Base-by-base conservation (phyloP, 257 asterid species). In the Solanum sitiens region DNA sequence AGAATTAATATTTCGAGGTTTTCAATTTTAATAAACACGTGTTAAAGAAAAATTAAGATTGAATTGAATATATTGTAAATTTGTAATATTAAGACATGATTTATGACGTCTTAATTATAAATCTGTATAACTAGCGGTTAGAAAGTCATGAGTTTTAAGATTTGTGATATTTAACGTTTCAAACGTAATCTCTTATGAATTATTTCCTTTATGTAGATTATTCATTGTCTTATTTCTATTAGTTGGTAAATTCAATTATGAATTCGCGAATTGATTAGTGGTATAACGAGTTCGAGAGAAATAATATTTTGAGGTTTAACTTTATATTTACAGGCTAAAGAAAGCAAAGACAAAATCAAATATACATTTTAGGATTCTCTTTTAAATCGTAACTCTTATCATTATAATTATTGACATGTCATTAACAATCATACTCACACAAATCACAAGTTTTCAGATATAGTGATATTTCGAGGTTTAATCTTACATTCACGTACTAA, bases 291-390 rank as follows among this genome's bases (percentile, higher is more conserved):
- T 74, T 74, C 0, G 32, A 33, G 14, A 35, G 2, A 33, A 72
- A 8, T 7, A 72, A 35, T 37, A 72, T 73, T 35, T 73, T 0
- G 35, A 70, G 42, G 42, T 32, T 14, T 4, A 15, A 70, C 3
- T 0, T 8, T 30, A 70, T 2, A 67, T 67, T 4, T 9, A 2
- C 0, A 2, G 0, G 7, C 12, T 3, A 7, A 70, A 4, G n/a
- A 30, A 30, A 70, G 32, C 8, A 15, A 4, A 30, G 7, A 30
- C 5, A 15, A 32, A 70, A 32, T 32, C 8, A 70, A 14, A 68
- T 68, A 30, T 27, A 25, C 21, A 25, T 12, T 15, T 27, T 14
- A 7, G 5, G 21, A 30, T 70, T 70, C 0, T 70, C 12, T 70
- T 68, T 30, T 70, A 27, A 30, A 11, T 30, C 6, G 3, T 74